These are phyloP conservation scores for Mortierella antarctica DNA, from an alignment of 192 early-diverging fungal species.

Conservation along the genomic window DNA sequence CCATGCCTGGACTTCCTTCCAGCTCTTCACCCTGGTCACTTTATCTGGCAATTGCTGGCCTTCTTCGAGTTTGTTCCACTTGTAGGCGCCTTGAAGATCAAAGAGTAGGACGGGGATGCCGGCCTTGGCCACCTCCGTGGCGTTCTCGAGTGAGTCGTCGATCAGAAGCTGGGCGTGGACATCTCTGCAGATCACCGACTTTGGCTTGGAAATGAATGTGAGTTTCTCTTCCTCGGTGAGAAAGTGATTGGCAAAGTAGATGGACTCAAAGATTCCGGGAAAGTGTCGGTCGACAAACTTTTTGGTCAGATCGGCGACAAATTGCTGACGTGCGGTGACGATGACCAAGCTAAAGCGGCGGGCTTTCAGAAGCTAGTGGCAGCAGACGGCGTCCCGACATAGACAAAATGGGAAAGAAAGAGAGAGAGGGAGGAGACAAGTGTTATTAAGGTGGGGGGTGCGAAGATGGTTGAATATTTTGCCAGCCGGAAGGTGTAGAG, in stretches of 20 bases:
- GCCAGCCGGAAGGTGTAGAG: no score
- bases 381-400: no score
- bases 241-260: conserved; percentile 69
- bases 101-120: conserved; percentile 67
- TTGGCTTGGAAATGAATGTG: conserved; percentile 64
- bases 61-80: conserved; percentile 55
- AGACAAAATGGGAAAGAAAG: background rate
- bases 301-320: conserved; percentile 66
- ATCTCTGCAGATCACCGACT: conserved; percentile 66
- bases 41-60: conserved; percentile 53
- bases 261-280: conserved; percentile 71
- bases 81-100: conserved; percentile 63
- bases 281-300: conserved; percentile 65
- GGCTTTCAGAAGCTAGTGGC: conserved; percentile 54
- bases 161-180: conserved; percentile 67
- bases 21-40: conserved; percentile 61
- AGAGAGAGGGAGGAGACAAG: background rate
- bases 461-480: no score
- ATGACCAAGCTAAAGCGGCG: conserved; percentile 65
- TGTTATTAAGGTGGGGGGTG: background rate
- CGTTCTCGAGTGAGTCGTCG: conserved; percentile 66
- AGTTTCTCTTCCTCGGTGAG: conserved; percentile 62
- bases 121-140: conserved; percentile 59
- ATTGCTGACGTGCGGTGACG: conserved; percentile 69
- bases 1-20: conserved; percentile 61